A percentile compares a stretch with the other conserved stretches of the same genome.
Conservation (phyloP, 2,329 filamentous ascomycete species). For the Trichoderma breve region DNA sequence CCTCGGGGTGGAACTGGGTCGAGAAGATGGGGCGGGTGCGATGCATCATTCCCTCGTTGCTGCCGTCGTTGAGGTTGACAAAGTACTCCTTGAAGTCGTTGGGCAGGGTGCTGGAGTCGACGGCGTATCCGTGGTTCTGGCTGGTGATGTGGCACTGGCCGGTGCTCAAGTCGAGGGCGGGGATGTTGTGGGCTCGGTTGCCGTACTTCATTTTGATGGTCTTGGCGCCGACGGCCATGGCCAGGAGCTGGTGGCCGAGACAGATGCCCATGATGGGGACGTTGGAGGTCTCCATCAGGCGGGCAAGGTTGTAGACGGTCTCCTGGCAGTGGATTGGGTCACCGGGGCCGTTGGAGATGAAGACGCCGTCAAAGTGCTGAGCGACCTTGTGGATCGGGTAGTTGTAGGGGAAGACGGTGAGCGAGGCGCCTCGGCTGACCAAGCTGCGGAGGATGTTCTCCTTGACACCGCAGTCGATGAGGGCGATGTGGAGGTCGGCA, state of each 20-base stretch:
- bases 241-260: conserved; percentile 92
- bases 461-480: conserved; percentile 98
- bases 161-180: conserved; percentile 88
- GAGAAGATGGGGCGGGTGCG: conserved; percentile 95
- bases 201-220: conserved; percentile 99
- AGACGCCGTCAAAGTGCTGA: conserved; percentile 96
- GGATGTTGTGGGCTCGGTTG: conserved; percentile 98
- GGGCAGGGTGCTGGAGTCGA: conserved; percentile 79
- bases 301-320: conserved; percentile 87
- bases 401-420: conserved; percentile 93
- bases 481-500: conserved; percentile 83
- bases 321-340: conserved; percentile 96
- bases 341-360: conserved; percentile 98
- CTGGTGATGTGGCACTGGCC: conserved; percentile 98
- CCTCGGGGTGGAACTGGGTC: conserved; percentile 98
- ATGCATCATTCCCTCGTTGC: conserved; percentile 97
- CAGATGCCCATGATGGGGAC: conserved; percentile 98
- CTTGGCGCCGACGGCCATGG: conserved; percentile 79
- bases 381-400: conserved; percentile 98
- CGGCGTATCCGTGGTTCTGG: conserved; percentile 97
- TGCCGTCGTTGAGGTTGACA: conserved; percentile 95
- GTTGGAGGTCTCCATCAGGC: conserved; percentile 86
- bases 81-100: conserved; percentile 97
- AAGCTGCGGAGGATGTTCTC: conserved; percentile 98
- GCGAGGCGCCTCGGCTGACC: conserved; percentile 84